A percentile compares a stretch with the other conserved stretches of the same genome.
Conservation (phyloP, 768 basidiomycete genomes). For the Rossbeevera mucosa region DNA sequence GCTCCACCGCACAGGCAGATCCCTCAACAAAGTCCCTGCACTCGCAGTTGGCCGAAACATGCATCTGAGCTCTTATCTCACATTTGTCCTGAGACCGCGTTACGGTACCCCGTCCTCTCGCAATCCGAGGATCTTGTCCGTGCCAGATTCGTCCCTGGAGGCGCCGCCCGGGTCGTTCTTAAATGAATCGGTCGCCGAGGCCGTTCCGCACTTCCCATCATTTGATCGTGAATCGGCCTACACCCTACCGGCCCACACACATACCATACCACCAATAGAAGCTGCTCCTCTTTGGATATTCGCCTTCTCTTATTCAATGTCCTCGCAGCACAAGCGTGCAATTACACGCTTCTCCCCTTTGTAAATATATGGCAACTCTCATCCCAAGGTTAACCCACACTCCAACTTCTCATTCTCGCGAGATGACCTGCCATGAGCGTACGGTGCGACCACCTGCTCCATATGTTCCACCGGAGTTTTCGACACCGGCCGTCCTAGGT, state of each 20-base stretch:
- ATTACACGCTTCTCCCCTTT: background rate
- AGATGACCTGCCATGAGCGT: background rate
- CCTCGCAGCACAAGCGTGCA: background rate
- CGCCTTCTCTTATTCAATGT: slow-evolving; percentile 3
- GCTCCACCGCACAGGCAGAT: background rate
- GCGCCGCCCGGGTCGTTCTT: background rate
- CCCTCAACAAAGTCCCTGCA: background rate
- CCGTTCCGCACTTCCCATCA: slow-evolving; percentile 6
- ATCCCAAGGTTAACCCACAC: background rate
- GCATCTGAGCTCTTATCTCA: slow-evolving; percentile 6
- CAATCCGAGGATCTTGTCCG: slow-evolving; percentile 16
- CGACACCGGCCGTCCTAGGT: background rate
- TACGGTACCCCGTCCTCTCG: slow-evolving; percentile 6
- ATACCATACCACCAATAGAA: slow-evolving; percentile 1
- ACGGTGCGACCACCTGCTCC: background rate
- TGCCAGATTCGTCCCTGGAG: background rate
- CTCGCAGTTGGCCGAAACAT: slow-evolving; percentile 1
- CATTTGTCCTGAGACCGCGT: background rate
- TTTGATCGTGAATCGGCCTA: slow-evolving; percentile 17
- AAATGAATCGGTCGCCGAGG: slow-evolving; percentile 9
- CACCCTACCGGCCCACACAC: background rate
- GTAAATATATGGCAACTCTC: slow-evolving; percentile 3
- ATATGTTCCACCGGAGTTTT: background rate
- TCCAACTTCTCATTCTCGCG: background rate
- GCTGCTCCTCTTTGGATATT: background rate